Base-by-base conservation (phyloP, 208 protist species). In the Angomonas deanei region DNA sequence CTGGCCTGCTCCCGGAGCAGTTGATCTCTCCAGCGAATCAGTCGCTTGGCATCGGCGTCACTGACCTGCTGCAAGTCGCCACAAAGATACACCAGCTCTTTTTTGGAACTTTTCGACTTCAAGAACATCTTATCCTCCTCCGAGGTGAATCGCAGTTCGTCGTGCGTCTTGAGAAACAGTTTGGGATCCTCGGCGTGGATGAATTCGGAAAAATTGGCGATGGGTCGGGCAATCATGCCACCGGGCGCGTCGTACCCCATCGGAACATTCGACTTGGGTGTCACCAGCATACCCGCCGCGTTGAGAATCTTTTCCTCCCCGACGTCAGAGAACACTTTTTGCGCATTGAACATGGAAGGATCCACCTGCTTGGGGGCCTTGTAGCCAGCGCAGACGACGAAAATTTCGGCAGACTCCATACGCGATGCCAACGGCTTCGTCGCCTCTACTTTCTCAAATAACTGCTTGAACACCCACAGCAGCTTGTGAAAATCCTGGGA, bases 381-480 rank as follows among this genome's bases (percentile, higher is more conserved):
- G 71, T 92, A 99, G n/a, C 88, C 93, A 36, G 89, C 78, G 82
- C 98, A 99, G 21, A 99, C 96, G 31, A 99, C 97, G 77, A 99
- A 99, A 64, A 99, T 99, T 72, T 99, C 98, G 10, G 98, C 97
- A 24, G 98, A 99, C 50, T 95, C 92, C 82, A 97, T 97, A 79
- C 97, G 91, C 19, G 98, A 99, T 5, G 98, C 89, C 42, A 81
- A 72, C 50, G 98, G 98, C 89, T 99, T 99, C 21, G 98, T 99
- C 0, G 92, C 91, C 71, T 99, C 94, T 32, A 99, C 98, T 75
- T 97, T 98, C 10, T 97, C 86, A 73, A 99, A 99, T 15, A 99
- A 81, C 79, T 99, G 88, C 61, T 98, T 94, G 46, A 99, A 86
- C 49, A 99, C 98, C 92, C 93, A 99, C 34, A 99, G 68, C 13